phyloP scores from a whole-genome alignment of 225 moss, liverwort and hornwort genomes.

The Rhytidiadelphus loreus region DNA sequence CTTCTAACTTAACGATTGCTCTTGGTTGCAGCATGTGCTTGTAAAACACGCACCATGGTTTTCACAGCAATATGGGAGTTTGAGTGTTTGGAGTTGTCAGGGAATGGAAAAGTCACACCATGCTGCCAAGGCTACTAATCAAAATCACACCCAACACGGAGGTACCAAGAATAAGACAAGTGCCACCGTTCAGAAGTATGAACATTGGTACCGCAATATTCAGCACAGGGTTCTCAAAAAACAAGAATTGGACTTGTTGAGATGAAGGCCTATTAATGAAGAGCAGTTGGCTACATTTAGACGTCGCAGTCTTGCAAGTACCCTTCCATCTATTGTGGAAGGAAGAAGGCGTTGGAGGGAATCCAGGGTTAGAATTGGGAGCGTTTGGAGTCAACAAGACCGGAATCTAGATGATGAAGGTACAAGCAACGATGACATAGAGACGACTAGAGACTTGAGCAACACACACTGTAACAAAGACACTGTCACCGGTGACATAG shows the following conservation, averaged over 20 bases:
- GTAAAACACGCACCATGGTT: background rate
- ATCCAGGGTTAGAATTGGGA: background rate
- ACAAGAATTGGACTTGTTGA: accelerated
- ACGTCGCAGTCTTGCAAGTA: background rate
- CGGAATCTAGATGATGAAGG: accelerated
- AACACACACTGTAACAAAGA: accelerated
- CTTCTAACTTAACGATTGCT: background rate
- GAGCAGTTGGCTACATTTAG: background rate
- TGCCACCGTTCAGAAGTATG: no score
- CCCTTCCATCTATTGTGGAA: background rate
- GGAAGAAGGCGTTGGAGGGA: background rate
- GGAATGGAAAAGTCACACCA: background rate
- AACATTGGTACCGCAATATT: no score
- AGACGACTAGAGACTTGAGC: accelerated
- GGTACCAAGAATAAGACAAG: background rate
- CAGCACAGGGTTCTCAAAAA: no score
- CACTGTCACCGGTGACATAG: background rate
- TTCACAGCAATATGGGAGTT: background rate
- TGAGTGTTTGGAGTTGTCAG: background rate
- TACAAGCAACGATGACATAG: background rate
- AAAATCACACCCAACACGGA: background rate
- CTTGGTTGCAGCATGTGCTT: background rate
- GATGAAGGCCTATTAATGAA: background rate
- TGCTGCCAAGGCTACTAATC: background rate
- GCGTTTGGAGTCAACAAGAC: background rate